Evolutionary conservation across 345 rosid genomes (phyloP).

Genomic region (Psidium guajava): DNA sequence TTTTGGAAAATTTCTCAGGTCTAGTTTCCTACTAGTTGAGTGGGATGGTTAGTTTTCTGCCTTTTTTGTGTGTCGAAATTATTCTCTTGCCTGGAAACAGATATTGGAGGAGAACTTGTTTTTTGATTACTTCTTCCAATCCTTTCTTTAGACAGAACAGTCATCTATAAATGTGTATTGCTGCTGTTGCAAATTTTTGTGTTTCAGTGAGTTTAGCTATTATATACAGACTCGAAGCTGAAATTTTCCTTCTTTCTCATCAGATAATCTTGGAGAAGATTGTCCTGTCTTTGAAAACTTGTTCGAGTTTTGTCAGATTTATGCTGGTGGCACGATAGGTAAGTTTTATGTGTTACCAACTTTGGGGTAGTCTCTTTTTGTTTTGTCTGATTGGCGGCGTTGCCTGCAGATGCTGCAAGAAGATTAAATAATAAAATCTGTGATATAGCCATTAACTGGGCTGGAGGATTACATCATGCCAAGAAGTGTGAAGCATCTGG

Average conservation of each 20-base stretch:
- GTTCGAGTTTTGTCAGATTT: conserved; percentile 96
- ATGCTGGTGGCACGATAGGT: conserved; percentile 98
- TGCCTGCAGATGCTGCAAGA: conserved; percentile 70
- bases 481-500: conserved; percentile 98
- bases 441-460: conserved; percentile 99
- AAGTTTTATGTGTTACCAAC: conserved; percentile 3
- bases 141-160: not conserved
- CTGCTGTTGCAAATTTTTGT: not conserved
- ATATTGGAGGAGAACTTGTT: not conserved
- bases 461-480: conserved; percentile 98
- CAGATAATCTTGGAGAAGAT: conserved; percentile 96
- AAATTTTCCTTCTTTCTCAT: not conserved
- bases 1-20: not conserved
- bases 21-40: not conserved
- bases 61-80: not conserved
- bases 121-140: not conserved
- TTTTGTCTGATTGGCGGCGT: not conserved
- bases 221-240: not conserved
- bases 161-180: not conserved
- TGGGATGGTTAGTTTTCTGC: not conserved
- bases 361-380: not conserved
- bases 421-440: conserved; percentile 87
- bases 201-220: not conserved
- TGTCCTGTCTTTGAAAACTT: conserved; percentile 95
- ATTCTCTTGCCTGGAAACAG: not conserved